phyloP scores from a whole-genome alignment of 2,329 filamentous ascomycete genomes.

The Fusarium graminum region DNA sequence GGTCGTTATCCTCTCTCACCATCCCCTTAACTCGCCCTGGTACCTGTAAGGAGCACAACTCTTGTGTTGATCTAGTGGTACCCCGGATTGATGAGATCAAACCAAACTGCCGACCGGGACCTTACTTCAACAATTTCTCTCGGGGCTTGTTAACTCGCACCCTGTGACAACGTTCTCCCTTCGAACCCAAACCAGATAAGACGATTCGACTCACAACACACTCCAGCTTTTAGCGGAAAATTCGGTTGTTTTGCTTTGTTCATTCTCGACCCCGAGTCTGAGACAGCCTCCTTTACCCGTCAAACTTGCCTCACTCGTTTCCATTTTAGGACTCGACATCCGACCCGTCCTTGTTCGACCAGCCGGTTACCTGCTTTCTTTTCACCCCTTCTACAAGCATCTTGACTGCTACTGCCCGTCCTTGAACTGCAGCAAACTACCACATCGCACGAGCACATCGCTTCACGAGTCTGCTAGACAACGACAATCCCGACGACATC shows the following conservation, averaged over 20 bases:
- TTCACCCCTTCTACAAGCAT: slow-evolving; percentile 32
- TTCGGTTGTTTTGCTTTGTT: slow-evolving; percentile 41
- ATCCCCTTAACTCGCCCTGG: slow-evolving; percentile 21
- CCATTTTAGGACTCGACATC: slow-evolving; percentile 34
- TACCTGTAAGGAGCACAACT: slow-evolving; percentile 30
- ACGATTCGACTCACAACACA: slow-evolving; percentile 28
- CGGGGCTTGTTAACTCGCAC: slow-evolving; percentile 18
- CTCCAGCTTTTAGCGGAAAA: slow-evolving; percentile 33
- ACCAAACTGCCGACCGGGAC: slow-evolving; percentile 43
- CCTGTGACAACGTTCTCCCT: slow-evolving; percentile 40
- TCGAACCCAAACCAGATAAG: slow-evolving; percentile 37
- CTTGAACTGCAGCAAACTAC: slow-evolving; percentile 46
- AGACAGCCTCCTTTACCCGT: slow-evolving; percentile 46
- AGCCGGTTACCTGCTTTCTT: slow-evolving; percentile 31
- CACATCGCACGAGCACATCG: slow-evolving; percentile 37
- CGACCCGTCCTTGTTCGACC: slow-evolving; percentile 33
- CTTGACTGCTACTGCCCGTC: slow-evolving; percentile 46
- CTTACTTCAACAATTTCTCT: slow-evolving; percentile 26
- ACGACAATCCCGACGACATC: slow-evolving; percentile 25
- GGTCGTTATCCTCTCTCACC: slow-evolving; percentile 30
- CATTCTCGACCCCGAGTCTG: slow-evolving; percentile 41
- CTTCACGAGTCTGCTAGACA: slow-evolving; percentile 30
- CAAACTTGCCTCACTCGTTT: slow-evolving; percentile 41
- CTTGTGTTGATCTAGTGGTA: slow-evolving; percentile 31
- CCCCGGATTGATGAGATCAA: slow-evolving; percentile 40